Conservation (phyloP, 768 basidiomycete genomes). For the Peribolospora baueri region DNA sequence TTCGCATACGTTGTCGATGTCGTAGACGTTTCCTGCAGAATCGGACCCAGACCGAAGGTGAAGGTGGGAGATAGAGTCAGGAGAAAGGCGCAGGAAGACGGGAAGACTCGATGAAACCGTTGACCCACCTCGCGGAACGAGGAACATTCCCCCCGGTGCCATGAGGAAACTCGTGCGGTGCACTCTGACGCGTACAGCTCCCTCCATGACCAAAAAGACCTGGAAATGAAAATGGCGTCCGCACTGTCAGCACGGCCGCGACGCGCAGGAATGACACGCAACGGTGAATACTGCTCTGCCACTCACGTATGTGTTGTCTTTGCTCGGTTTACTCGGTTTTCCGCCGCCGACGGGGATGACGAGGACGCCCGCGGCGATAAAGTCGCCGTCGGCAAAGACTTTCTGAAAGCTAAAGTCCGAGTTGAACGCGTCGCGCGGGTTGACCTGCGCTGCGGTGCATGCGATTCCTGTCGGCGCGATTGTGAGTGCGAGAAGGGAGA, state of each 20-base stretch:
- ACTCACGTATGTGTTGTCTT: conserved; percentile 79
- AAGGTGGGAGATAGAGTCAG: neutral
- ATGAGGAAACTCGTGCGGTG: conserved; percentile 57
- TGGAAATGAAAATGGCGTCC: conserved; percentile 12
- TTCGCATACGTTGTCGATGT: conserved; percentile 49
- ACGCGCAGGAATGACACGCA: neutral
- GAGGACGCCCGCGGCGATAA: conserved; percentile 72
- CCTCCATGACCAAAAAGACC: conserved; percentile 63
- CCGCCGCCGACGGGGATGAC: conserved; percentile 49
- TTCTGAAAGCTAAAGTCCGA: conserved; percentile 67
- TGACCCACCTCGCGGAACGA: conserved; percentile 59
- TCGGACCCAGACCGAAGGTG: neutral
- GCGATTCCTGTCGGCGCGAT: conserved; percentile 36
- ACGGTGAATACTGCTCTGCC: neutral
- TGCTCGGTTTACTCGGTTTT: conserved; percentile 69
- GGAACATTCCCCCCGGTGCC: conserved; percentile 58
- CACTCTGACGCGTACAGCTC: conserved; percentile 63
- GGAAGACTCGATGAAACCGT: neutral
- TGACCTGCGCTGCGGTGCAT: conserved; percentile 44
- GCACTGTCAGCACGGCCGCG: neutral
- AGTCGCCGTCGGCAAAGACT: conserved; percentile 71
- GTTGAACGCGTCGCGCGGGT: conserved; percentile 29
- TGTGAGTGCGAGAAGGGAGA: neutral
- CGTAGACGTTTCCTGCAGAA: conserved; percentile 56
- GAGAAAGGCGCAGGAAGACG: too few species aligned